Conservation (phyloP, 352 stramenopile species). For the Pythium utonaiense region DNA sequence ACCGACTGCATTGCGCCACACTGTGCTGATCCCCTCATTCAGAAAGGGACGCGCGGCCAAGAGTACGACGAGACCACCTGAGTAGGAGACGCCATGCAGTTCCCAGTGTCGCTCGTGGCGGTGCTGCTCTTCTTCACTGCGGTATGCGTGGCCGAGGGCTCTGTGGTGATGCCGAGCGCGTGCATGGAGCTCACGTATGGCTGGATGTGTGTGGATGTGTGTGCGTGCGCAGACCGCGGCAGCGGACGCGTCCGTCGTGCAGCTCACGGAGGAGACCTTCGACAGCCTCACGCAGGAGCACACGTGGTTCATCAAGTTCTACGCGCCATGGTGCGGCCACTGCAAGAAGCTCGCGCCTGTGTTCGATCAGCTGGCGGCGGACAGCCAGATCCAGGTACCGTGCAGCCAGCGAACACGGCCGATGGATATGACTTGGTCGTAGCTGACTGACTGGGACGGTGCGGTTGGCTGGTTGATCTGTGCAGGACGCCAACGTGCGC, state of each 20-base stretch:
- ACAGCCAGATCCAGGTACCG: constrained; percentile 34
- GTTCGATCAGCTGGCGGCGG: constrained; percentile 51
- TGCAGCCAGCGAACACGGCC: background rate
- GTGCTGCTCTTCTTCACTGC: constrained; percentile 15
- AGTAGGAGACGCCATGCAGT: constrained; percentile 12
- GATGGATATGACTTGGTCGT: background rate
- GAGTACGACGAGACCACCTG: background rate
- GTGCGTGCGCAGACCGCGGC: constrained; percentile 1
- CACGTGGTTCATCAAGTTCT: constrained; percentile 85
- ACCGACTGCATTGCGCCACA: too few relatives aligned
- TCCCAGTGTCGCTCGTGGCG: constrained; percentile 16
- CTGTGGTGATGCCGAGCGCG: too few relatives aligned
- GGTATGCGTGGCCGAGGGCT: background rate
- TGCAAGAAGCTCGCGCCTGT: constrained; percentile 76
- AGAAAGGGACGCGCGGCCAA: constrained; percentile 14
- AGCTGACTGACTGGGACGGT: background rate
- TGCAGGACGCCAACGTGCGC: constrained; percentile 32
- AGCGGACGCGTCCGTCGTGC: constrained; percentile 12
- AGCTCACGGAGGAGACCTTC: constrained; percentile 36
- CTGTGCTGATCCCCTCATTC: constrained; percentile 3
- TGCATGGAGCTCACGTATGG: too few relatives aligned
- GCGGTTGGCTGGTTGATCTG: background rate
- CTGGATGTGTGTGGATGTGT: background rate
- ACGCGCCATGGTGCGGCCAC: constrained; percentile 81
- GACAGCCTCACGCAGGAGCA: constrained; percentile 47